Base-by-base conservation (phyloP, 805 yeast species). In the Pichia exigua region DNA sequence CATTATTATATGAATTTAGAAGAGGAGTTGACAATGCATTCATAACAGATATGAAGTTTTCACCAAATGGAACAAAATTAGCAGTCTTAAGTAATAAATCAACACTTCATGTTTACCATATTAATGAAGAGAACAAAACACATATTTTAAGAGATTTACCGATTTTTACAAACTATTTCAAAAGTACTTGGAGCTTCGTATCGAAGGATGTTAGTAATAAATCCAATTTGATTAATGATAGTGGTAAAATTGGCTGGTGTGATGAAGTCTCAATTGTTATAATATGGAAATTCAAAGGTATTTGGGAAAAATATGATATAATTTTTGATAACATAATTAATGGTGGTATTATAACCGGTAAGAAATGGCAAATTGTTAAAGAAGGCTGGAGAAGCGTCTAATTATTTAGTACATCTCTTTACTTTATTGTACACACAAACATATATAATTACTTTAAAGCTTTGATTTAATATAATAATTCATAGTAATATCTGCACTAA, bases 61-160 rank as follows among this genome's bases (percentile, higher is more conserved):
- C 92, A 6, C 90, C 87, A 10, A 76, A 81, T 57, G 91, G 89
- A 45, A 67, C 81, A 12, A 79, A 81, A 60, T 72, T 94, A 46
- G 97, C 97, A 0, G 90, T 89, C 7, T 71, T 94, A 24, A 85
- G 95, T 17, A 96, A 89, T 68, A 94, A 92, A 63, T 83, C 81
- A 58, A 94, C 99, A 0, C 69, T 94, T 49, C 99, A 94, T 67
- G 79, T 92, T 3, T 94, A 81, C 69, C 44, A 52, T 11, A 44
- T 59, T 39, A 32, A 47, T 17, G 42, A 48, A 11, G 32, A 42
- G 15, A 54, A 54, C 28, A 74, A 87, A 53, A 78, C 81, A 21
- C 96, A 89, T 65, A 60, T 87, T 22, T 71, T 91, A 47, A 77
- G 79, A 48, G 77, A 73, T 45, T 56, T 85, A 11, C 88, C 90